Evolutionary conservation across 1,139 yeast genomes (phyloP), one percentile per base, ranked within the genome.

Genomic region (Suhomyces choctaworum): DNA sequence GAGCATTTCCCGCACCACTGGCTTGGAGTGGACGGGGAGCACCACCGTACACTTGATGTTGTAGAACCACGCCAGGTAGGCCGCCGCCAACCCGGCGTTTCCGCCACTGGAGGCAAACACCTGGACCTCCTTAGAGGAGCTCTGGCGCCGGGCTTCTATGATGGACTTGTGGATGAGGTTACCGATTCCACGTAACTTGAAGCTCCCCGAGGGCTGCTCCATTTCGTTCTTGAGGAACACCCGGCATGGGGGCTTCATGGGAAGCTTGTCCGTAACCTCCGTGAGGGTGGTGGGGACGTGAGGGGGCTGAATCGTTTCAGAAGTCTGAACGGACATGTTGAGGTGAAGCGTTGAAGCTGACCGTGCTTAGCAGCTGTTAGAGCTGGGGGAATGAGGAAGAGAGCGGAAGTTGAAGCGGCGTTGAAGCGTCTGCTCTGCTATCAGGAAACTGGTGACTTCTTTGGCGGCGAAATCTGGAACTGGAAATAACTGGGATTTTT

Each of bases 71-170:
- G 83, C 76, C 27, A 84, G 78, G 34, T 72, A 72, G 0, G 88
- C 87, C 2, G 86, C 86, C 0, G 90, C 90, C 32, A 80, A 62
- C 0, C 92, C 92, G 0, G 92, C 92, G 52, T 83, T 83, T 1
- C 92, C 92, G 9, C 90, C 92, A 11, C 86, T 79, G 21, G 85
- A 78, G 5, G 83, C 71, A 52, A 70, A 77, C 4, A 82, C 78
- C 20, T 71, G 73, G 22, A 76, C 67, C 23, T 55, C 51, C 38
- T 48, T 41, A 9, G 33, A 25, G 13, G 47, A 40, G 4, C 31
- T 55, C 12, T 22, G 33, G 12, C 22, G 34, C 24, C 38, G 46
- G 14, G 58, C 56, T 29, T 52, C 35, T 21, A 43, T 52, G 5
- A 63, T 54, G 7, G 62, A 58, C 29, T 54, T 51, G 16, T 52